Base-by-base conservation (phyloP, 495 filamentous ascomycete species). In the Parachaetomium inaequale region DNA sequence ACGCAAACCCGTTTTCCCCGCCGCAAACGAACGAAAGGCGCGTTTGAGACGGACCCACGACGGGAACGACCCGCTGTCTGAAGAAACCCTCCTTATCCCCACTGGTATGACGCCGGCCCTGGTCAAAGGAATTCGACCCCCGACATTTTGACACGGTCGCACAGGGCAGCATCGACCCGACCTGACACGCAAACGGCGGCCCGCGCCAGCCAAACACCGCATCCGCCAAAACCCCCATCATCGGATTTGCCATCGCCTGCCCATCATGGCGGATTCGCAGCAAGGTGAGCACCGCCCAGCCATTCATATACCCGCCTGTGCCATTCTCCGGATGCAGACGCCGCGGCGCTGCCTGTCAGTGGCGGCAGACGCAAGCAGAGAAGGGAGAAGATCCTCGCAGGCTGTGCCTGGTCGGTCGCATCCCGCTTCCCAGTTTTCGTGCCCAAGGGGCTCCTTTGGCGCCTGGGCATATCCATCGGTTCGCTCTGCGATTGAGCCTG, bases 401-500 rank as follows among this genome's bases (percentile, higher is more conserved):
- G 50, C 26, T n/a, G 55, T 66, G 61, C 65, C 67, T 64, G 59
- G 63, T 59, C 51, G 55, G 43, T 63, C 52, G 23, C 46, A 68
- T 64, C 58, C 66, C 63, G 56, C 51, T 73, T 69, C 71, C 72
- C 64, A 69, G 67, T 73, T 75, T 71, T 67, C 58, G 28, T 45
- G 59, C 38, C 51, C 59, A 63, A 58, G 59, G 29, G 28, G 54
- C 55, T 43, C 61, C 56, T 56, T 55, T 72, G 60, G 64, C 59
- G 59, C 63, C 66, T 62, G 56, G 59, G 59, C 61, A 58, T 55
- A 50, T 58, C 63, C 42, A 63, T 61, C 69, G 66, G 63, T 74
- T 74, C 72, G 72, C 74, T 72, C 70, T 70, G 67, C 68, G 49
- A 65, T 66, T 63, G 66, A 70, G 63, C 65, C 68, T 69, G 71